Evolutionary conservation across 2,329 filamentous ascomycete genomes (phyloP), one percentile per base, ranked within the genome.

Genomic region (Macrophomina phaseolina): DNA sequence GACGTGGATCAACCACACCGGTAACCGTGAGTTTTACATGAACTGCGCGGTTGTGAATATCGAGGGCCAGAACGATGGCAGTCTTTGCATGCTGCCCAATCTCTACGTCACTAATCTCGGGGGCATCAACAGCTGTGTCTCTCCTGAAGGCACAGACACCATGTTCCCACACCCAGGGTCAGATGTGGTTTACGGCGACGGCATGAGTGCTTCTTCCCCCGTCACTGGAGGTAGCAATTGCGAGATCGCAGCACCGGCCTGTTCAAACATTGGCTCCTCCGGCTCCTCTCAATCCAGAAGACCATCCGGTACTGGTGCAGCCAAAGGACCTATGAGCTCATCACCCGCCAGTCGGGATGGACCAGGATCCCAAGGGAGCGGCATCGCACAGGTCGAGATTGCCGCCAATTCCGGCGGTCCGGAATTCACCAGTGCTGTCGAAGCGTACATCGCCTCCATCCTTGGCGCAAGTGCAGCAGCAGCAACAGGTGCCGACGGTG

Each of bases 11-110:
- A 93, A 93, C 82, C 82, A 88, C 70, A 79, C 90, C 48, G 91
- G 91, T 32, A 93, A 93, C 80, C 86, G 91, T 56, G 91, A 94
- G 77, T 91, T 91, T 86, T 95, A 95, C 85, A 93, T 93, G 90
- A 92, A 93, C 80, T 95, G 92, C 74, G 91, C 91, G 7, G 83
- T 86, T 62, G 85, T 94, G 71, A 87, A 85, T 69, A 88, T 93
- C 42, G 74, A 79, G 2, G 76, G 75, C 23, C 34, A 30, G 23
- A 36, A n/a, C 42, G 40, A 45, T n/a, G 46, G 46, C 18, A 52
- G 53, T n/a, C 46, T 82, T 28, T 68, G 74, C 9, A 69, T 67
- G 14, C 74, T 82, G 6, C 81, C 81, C 2, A 75, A 78, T 46
- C 72, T 84, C 11, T 84, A 78, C 70, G 78, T 80, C 52, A 81